Percentiles rank a stretch among this genome's conserved stretches.
These are phyloP conservation scores for Paramarasmius palmivorus DNA, from an alignment of 1,284 basidiomycete species.

Conservation along the genomic window DNA sequence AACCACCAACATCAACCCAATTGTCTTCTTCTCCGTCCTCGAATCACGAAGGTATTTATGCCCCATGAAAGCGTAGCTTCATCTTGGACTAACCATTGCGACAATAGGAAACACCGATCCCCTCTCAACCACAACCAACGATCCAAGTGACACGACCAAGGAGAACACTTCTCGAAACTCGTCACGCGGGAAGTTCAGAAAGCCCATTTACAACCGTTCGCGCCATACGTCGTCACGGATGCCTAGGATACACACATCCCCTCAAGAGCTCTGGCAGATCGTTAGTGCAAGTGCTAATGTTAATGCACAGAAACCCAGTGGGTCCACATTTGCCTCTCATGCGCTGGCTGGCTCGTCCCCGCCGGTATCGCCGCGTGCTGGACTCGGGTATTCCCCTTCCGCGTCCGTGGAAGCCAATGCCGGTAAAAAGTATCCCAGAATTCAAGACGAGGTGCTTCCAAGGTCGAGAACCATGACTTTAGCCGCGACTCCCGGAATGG, in stretches of 20 bases:
- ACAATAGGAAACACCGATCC: no score
- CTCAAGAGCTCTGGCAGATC: background rate
- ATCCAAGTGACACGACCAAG: background rate
- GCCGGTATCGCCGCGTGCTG: background rate
- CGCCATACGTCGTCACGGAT: background rate
- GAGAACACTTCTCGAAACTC: background rate
- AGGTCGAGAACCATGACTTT: no score
- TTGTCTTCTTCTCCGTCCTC: background rate
- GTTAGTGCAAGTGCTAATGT: background rate
- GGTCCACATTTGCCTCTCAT: background rate
- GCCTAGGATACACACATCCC: conserved; percentile 3
- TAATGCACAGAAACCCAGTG: no score
- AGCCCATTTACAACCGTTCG: background rate
- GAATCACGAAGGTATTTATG: background rate
- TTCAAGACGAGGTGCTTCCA: no score
- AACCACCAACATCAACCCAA: background rate
- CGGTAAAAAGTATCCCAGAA: no score
- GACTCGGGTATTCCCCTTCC: no score
- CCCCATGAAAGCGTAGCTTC: background rate
- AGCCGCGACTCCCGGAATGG: no score
- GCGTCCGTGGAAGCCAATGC: no score
- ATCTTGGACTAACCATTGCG: background rate
- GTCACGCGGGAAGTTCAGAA: background rate
- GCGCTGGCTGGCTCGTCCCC: background rate
- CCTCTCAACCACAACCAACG: background rate